Conservation (phyloP, 805 yeast genomes). For the Teunomyces panamensis region DNA sequence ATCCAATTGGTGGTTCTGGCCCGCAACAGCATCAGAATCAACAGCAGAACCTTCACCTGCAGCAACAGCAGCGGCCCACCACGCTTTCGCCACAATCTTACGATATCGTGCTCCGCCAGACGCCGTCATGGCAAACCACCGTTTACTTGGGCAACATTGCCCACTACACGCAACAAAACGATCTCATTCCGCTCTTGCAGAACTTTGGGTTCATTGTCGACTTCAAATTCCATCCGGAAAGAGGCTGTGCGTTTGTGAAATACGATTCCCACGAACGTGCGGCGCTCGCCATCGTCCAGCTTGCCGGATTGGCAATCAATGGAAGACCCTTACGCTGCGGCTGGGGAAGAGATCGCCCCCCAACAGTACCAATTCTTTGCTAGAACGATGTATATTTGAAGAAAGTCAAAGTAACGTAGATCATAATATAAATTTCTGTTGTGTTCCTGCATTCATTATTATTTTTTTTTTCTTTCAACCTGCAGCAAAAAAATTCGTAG, state of each 20-base stretch:
- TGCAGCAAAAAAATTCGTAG: too few relatives aligned
- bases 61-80: neutral
- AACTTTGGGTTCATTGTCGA: constrained; percentile 82
- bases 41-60: neutral
- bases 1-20: too few relatives aligned
- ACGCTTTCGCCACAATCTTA: constrained; percentile 54
- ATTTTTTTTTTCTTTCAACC: too few relatives aligned
- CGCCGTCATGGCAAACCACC: constrained; percentile 82
- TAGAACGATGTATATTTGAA: too few relatives aligned
- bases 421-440: too few relatives aligned
- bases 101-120: constrained; percentile 69
- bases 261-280: constrained; percentile 87
- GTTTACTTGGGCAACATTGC: constrained; percentile 86
- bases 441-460: too few relatives aligned
- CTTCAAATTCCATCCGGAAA: constrained; percentile 74
- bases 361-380: constrained; percentile 25
- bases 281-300: constrained; percentile 79
- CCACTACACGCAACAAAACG: constrained; percentile 69
- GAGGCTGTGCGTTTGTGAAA: constrained; percentile 85
- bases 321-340: constrained; percentile 81
- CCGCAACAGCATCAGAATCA: too few relatives aligned
- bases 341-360: constrained; percentile 71
- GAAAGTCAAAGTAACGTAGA: too few relatives aligned
- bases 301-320: constrained; percentile 65
- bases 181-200: constrained; percentile 69